Evolutionary conservation across 148 eudicot species (phyloP), one percentile per base, ranked within the genome.

Genomic region (Suaeda aralocaspica): DNA sequence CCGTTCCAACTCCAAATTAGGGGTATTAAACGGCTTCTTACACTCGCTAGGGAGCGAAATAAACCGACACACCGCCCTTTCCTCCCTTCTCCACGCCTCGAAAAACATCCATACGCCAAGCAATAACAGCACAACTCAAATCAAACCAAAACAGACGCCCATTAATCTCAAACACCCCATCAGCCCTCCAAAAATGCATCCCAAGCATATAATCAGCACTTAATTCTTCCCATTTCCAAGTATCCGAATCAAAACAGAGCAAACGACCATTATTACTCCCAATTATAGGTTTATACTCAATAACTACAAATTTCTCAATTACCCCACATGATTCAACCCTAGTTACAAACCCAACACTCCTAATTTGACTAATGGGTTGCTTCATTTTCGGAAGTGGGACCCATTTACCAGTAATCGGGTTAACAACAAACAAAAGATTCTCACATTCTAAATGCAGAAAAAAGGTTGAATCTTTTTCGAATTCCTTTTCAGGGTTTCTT

Each of bases 131-230:
- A 13, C 5, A 2, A 8, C 57, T 49, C 6, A 29, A 1, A 48
- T 48, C 69, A 33, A 52, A 30, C 71, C 71, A 68, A 10, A 67
- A 50, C 11, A 67, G 51, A 9, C 22, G 33, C 30, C 70, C 70
- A 0, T 51, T 11, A 31, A 68, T 52, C 10, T 52, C 60, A 2
- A 68, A 68, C 0, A 31, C 25, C 48, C 61, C 4, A 0, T 33
- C 71, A 39, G 42, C 42, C 42, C 42, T 39, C 42, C 42, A 39
- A 39, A 39, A 39, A 9, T 39, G 42, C 42, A 39, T 39, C 9
- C 42, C 42, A 39, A 39, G 42, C 42, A 39, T 39, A 39, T 39
- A 39, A 39, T 39, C 9, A 39, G 5, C 4, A 39, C 5, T 9
- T 9, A 3, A 3, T 3, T 39, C 4, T 3, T 3, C 4, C 42